Base-by-base conservation (phyloP, 2,329 filamentous ascomycete genomes). In the Talaromyces pinophilus region DNA sequence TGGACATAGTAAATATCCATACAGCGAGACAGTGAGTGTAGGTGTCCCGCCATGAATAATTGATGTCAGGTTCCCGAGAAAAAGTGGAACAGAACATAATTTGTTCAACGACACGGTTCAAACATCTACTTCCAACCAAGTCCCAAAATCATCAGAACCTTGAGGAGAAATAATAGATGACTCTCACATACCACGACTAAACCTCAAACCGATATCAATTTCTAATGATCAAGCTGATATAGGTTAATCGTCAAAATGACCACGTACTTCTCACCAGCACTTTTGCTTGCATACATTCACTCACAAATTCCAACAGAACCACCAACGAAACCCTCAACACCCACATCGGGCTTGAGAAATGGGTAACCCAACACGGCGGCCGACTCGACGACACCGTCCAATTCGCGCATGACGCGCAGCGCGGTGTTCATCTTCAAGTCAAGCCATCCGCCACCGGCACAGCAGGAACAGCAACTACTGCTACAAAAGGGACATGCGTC, bases 341-440 rank as follows among this genome's bases (percentile, higher is more conserved):
- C 13, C 77, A 78, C 63, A 70, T 67, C 33, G 63, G 71, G 10
- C 73, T 79, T 38, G 67, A 76, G n/a, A 57, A 73, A 62, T 79
- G 77, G 77, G 72, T 77, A 50, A 62, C 65, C 50, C 65, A 64
- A 10, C 68, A 79, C 62, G 76, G 75, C 30, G 77, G 77, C 17
- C 69, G 70, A 7, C 69, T 79, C 30, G 72, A 76, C 52, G 72
- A 76, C 30, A 72, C 70, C 62, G 75, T 78, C 5, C 72, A 74
- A 17, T 73, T 79, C 50, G 71, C 75, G 42, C 71, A 74, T 57
- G 76, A 79, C 66, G 72, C 72, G 38, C 67, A 65, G 7, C 76
- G 75, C 17, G 77, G 77, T 30, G 75, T 78, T 2, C 76, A 79
- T 67, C 68, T 79, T 8, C 74, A 78, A 67, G 76, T 78, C 46